These are phyloP conservation scores for Barbarea vulgaris DNA, from an alignment of 345 rosid genomes.

Conservation along the genomic window DNA sequence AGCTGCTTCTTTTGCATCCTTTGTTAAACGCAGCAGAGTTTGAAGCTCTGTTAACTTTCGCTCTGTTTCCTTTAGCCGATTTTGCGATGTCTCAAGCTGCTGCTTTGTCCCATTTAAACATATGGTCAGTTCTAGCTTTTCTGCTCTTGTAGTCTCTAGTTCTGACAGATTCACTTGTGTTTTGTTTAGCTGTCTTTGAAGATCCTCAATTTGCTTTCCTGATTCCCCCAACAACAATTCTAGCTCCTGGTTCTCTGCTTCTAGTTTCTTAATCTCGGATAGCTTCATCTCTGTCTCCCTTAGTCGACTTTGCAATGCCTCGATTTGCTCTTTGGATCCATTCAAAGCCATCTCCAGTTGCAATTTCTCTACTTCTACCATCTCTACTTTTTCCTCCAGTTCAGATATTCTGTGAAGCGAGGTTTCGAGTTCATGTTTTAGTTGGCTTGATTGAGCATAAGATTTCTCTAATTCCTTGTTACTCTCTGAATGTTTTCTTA, in stretches of 20 bases:
- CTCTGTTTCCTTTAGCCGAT: conserved; percentile 52
- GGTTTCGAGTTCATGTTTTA: conserved; percentile 54
- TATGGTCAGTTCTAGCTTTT: conserved; percentile 53
- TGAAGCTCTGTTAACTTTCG: conserved; percentile 48
- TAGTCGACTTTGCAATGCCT: conserved; percentile 31
- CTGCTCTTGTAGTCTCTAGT: conserved; percentile 56
- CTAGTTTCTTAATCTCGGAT: conserved; percentile 47
- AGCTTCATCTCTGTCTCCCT: conserved; percentile 30
- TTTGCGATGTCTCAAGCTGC: conserved; percentile 50
- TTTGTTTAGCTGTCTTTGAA: conserved; percentile 48
- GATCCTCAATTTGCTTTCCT: conserved; percentile 34
- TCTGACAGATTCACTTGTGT: conserved; percentile 49
- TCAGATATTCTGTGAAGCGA: conserved; percentile 56
- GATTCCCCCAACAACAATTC: conserved; percentile 49
- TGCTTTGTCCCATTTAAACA: conserved; percentile 53
- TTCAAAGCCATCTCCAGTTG: conserved; percentile 42
- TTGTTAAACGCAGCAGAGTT: conserved; percentile 46
- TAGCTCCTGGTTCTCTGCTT: conserved; percentile 56
- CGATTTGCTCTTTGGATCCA: conserved; percentile 33
- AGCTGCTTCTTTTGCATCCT: conserved; percentile 51
- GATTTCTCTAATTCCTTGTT: conserved; percentile 40
- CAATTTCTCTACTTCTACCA: conserved; percentile 43
- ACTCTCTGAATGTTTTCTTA: conserved; percentile 40
- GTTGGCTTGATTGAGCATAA: conserved; percentile 37
- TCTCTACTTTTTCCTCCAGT: conserved; percentile 61